Evolutionary conservation across 1,284 basidiomycete species (phyloP).

Genomic region (Leucoagaricus sp.): DNA sequence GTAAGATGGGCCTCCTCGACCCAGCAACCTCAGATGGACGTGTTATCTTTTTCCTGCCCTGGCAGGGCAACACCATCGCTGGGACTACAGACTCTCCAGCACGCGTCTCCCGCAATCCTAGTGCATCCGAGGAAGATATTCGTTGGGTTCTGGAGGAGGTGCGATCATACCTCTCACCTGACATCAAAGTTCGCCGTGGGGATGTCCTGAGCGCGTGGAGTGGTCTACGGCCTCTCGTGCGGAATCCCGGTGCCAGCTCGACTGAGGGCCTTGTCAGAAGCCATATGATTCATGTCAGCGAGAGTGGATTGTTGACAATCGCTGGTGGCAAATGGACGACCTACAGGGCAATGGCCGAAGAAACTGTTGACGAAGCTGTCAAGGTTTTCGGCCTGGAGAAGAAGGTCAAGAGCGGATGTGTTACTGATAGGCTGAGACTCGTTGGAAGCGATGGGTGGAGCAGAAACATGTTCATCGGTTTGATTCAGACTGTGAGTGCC

Average conservation of each 20-base stretch:
- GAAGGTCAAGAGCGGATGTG: conserved; percentile 63
- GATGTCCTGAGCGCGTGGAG: conserved; percentile 98
- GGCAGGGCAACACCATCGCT: conserved; percentile 97
- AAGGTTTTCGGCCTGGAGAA: conserved; percentile 72
- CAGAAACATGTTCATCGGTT: conserved; percentile 95
- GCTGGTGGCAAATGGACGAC: conserved; percentile 99
- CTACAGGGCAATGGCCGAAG: conserved; percentile 95
- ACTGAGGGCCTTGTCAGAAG: conserved; percentile 92
- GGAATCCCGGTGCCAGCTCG: conserved; percentile 75
- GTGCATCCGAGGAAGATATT: conserved; percentile 92
- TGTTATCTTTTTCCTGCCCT: conserved; percentile 98
- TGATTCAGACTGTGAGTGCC: conserved; percentile 79
- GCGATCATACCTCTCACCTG: conserved; percentile 84
- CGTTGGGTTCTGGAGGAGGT: conserved; percentile 97
- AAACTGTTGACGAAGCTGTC: conserved; percentile 90
- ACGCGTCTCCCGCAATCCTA: conserved; percentile 77
- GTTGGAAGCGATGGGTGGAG: conserved; percentile 96
- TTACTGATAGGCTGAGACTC: conserved; percentile 82
- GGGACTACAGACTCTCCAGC: conserved; percentile 94
- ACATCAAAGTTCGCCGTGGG: conserved; percentile 93
- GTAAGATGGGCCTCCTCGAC: conserved; percentile 94
- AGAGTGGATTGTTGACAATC: conserved; percentile 88
- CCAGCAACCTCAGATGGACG: conserved; percentile 95
- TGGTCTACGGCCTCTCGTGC: conserved; percentile 88
- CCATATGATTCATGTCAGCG: conserved; percentile 89